Evolutionary conservation across 2,329 filamentous ascomycete genomes (phyloP), one percentile per base, ranked within the genome.

Genomic region (Fusarium lateritium): DNA sequence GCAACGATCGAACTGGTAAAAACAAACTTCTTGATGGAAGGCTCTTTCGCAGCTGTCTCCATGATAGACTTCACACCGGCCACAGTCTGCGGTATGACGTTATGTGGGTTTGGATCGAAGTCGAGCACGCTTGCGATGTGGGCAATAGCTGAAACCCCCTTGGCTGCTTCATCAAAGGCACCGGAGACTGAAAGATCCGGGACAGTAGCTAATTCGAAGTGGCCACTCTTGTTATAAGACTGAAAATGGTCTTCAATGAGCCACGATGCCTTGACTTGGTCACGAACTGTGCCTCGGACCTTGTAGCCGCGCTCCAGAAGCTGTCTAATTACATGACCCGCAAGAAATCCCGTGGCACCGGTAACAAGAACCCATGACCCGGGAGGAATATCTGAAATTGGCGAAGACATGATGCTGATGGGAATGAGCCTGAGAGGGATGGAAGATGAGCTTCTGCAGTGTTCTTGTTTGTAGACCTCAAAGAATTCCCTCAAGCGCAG

Each of bases 311-410:
- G 71, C 5, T 76, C 55, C 19, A 85, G 76, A 15, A 85, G 74
- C 21, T 79, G 72, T 19, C 81, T 70, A 38, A 76, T 74, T 6
- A 83, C 73, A 45, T 85, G 80, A 6, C 78, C 78, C 21, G 75
- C 83, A 28, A 86, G 76, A 66, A 80, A 83, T 34, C 83, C 83
- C 53, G 79, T 84, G 6, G 77, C 79, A 6, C 83, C 83, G 2
- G 83, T 85, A 13, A 86, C 79, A 7, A 85, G 78, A 36, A 85
- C 72, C 38, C 61, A 66, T 5, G 76, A 77, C 14, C 76, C 77
- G 9, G 56, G 44, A 10, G 73, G 70, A 31, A 80, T 74, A 26
- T 36, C 40, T 22, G 45, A 17, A 15, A 19, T 21, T n/a, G 31
- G 19, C 4, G 39, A 38, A 44, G 57, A 39, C 57, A 60, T 60